Evolutionary conservation across 768 basidiomycete species (phyloP).

Genomic region (Collybia nuda): DNA sequence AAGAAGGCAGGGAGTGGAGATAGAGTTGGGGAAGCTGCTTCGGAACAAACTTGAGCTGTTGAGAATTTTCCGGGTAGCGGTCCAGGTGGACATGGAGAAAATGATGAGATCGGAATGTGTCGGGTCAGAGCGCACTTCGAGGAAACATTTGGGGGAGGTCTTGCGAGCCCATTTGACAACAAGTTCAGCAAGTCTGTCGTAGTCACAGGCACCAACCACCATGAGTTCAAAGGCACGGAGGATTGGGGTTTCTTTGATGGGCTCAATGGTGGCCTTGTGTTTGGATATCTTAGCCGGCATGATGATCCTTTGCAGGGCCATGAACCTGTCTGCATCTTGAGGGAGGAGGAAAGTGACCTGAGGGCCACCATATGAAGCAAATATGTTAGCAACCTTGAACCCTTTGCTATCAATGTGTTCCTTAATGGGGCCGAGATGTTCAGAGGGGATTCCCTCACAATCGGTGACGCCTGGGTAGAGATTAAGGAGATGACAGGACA

Average conservation of each 20-base stretch:
- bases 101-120: slow-evolving; percentile 2
- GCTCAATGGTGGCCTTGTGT: slow-evolving; percentile 1
- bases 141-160: not conserved
- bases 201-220: not conserved
- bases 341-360: slow-evolving; percentile 2
- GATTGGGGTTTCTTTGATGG: slow-evolving; percentile 4
- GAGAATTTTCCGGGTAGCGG: not conserved
- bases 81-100: slow-evolving; percentile 1
- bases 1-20: not conserved
- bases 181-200: not conserved
- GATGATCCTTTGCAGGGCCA: not conserved
- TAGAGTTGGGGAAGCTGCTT: not conserved
- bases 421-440: slow-evolving; percentile 1
- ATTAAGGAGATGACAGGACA: slow-evolving; percentile 2
- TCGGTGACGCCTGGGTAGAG: not conserved
- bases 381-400: slow-evolving; percentile 4
- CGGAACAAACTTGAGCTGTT: not conserved
- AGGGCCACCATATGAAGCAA: slow-evolving; percentile 2
- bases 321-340: slow-evolving; percentile 1
- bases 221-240: slow-evolving; percentile 3
- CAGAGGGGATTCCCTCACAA: not conserved
- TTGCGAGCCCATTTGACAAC: slow-evolving; percentile 1
- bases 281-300: slow-evolving; percentile 3
- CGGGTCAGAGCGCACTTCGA: not conserved
- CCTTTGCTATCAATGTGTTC: slow-evolving; percentile 5